phyloP scores from a whole-genome alignment of 2,329 filamentous ascomycete genomes.

The Albifimbria verrucaria region DNA sequence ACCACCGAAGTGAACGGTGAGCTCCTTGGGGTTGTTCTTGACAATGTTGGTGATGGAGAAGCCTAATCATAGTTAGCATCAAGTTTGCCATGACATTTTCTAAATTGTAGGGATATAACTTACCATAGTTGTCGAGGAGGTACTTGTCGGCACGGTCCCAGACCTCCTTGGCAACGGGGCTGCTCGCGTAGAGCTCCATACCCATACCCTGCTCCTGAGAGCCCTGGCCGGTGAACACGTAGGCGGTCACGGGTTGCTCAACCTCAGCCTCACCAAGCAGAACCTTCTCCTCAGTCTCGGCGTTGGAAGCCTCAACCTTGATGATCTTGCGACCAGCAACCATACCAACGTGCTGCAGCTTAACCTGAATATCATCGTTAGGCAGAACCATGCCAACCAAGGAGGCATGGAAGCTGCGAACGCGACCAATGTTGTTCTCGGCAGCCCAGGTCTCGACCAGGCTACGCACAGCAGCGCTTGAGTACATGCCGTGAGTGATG shows the following conservation, averaged over 20 bases:
- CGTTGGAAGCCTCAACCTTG: constrained; percentile 95
- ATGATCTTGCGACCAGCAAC: constrained; percentile 98
- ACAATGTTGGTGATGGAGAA: constrained; percentile 99
- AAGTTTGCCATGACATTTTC: background rate
- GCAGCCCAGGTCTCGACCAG: constrained; percentile 98
- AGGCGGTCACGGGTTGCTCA: constrained; percentile 93
- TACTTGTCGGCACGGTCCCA: constrained; percentile 98
- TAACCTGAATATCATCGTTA: constrained; percentile 92
- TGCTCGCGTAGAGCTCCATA: constrained; percentile 96
- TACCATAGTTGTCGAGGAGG: constrained; percentile 97
- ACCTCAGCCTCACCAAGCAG: constrained; percentile 93
- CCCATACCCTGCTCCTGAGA: constrained; percentile 99
- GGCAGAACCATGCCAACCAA: constrained; percentile 98
- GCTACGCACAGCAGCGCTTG: constrained; percentile 91
- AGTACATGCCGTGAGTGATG: constrained; percentile 99
- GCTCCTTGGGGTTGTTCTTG: constrained; percentile 98
- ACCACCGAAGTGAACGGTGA: constrained; percentile 97
- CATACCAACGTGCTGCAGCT: constrained; percentile 96
- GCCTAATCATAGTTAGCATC: constrained; percentile 42
- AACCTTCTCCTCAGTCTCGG: constrained; percentile 95
- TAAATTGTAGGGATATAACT: constrained; percentile 27
- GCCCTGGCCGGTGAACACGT: constrained; percentile 97
- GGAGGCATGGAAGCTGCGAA: constrained; percentile 94
- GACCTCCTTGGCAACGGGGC: constrained; percentile 89
- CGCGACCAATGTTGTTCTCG: constrained; percentile 96